phyloP scores from a whole-genome alignment of 148 eudicot genomes.

The Vaccinium vitisidaea region DNA sequence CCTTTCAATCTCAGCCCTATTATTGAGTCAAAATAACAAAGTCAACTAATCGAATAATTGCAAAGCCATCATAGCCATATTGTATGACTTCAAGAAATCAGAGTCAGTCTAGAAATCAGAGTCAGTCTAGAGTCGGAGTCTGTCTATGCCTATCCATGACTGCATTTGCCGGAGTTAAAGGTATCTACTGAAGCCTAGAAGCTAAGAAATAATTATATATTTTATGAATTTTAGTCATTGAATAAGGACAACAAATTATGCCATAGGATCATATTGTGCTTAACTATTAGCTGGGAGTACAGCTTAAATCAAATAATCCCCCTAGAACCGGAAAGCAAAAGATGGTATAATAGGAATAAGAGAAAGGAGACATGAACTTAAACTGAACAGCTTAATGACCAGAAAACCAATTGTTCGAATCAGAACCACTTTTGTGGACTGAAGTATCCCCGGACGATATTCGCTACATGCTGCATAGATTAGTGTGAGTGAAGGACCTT shows the following conservation, averaged over 20 bases:
- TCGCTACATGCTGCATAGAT: background rate
- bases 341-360: conserved; percentile 1
- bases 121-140: background rate
- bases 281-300: background rate
- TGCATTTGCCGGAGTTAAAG: background rate
- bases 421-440: conserved; percentile 10
- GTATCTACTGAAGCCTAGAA: background rate
- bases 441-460: background rate
- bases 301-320: background rate
- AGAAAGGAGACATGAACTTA: background rate
- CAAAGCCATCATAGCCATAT: background rate
- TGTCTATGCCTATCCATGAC: background rate
- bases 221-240: background rate
- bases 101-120: background rate
- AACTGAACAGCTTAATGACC: conserved; percentile 1
- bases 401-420: background rate
- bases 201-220: background rate
- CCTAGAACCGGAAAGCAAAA: background rate
- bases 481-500: background rate
- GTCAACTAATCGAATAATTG: background rate
- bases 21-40: conserved; percentile 19
- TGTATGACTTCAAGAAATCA: background rate
- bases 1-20: conserved; percentile 63
- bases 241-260: background rate
- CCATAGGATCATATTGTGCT: background rate